Conservation (phyloP, 140 eudicot species). For the Cichorium intybus region DNA sequence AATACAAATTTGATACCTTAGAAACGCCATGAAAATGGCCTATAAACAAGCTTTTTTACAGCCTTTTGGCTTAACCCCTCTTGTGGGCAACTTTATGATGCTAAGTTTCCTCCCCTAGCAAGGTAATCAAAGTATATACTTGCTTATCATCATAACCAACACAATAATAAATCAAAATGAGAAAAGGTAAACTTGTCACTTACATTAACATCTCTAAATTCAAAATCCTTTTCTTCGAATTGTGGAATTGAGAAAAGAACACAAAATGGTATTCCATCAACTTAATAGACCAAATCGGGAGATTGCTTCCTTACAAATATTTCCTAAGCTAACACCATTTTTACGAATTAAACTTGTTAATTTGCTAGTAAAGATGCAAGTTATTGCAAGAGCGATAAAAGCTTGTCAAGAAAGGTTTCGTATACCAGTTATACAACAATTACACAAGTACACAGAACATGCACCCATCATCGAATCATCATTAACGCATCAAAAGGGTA, state of each 20-base stretch:
- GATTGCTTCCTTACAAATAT: slow-evolving; percentile 12
- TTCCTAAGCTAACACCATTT: slow-evolving; percentile 1
- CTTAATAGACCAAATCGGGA: slow-evolving; percentile 8
- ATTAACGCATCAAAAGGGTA: slow-evolving; percentile 47
- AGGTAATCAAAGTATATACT: slow-evolving; percentile 21
- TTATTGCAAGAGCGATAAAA: slow-evolving; percentile 44
- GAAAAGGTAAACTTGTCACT: background rate
- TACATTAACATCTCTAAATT: too few species aligned
- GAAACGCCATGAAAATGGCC: slow-evolving; percentile 13
- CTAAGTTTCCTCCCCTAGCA: slow-evolving; percentile 26
- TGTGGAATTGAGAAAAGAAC: slow-evolving; percentile 38
- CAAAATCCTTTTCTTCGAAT: slow-evolving; percentile 38
- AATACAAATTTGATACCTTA: slow-evolving; percentile 46
- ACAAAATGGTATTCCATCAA: slow-evolving; percentile 15
- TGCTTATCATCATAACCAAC: slow-evolving; percentile 6
- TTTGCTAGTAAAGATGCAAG: slow-evolving; percentile 51
- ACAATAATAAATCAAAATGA: background rate
- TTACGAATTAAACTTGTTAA: background rate
- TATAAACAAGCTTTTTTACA: background rate
- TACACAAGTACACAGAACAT: slow-evolving; percentile 30
- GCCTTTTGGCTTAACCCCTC: slow-evolving; percentile 18
- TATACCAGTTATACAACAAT: slow-evolving; percentile 29
- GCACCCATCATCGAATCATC: slow-evolving; percentile 20
- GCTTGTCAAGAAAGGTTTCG: slow-evolving; percentile 46
- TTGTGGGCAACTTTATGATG: slow-evolving; percentile 34